Conservation (phyloP, 495 filamentous ascomycete genomes). For the Haplographium delicatum region DNA sequence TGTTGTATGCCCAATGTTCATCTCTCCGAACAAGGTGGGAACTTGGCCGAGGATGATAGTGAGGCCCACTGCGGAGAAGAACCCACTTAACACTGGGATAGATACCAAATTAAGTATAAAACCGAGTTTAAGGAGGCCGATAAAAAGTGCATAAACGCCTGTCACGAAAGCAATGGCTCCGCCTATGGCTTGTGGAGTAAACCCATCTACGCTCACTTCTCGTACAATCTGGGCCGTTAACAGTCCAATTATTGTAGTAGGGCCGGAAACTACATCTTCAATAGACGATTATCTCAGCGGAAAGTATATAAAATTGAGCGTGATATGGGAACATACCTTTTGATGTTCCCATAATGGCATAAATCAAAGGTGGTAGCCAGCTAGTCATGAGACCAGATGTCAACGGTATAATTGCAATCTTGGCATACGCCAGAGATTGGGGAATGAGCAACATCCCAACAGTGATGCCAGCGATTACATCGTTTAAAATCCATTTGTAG, state of each 20-base stretch:
- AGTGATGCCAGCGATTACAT: slow-evolving; percentile 45
- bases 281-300: slow-evolving; percentile 39
- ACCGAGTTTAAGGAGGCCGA: slow-evolving; percentile 46
- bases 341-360: slow-evolving; percentile 50
- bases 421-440: slow-evolving; percentile 45
- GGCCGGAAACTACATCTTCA: too few relatives aligned
- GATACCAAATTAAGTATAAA: slow-evolving; percentile 49
- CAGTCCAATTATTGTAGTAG: slow-evolving; percentile 47
- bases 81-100: slow-evolving; percentile 43
- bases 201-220: slow-evolving; percentile 32
- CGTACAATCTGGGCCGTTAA: slow-evolving; percentile 43
- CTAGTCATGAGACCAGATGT: slow-evolving; percentile 47
- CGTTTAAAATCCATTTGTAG: slow-evolving; percentile 42
- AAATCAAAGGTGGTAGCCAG: slow-evolving; percentile 46
- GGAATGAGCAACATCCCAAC: slow-evolving; percentile 48
- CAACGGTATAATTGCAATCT: slow-evolving; percentile 47
- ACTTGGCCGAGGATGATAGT: slow-evolving; percentile 45
- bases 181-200: slow-evolving; percentile 37
- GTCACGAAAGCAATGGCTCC: slow-evolving; percentile 44
- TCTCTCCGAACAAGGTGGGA: slow-evolving; percentile 38
- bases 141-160: slow-evolving; percentile 42
- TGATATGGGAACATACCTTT: slow-evolving; percentile 36
- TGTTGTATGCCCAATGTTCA: slow-evolving; percentile 31
- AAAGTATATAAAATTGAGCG: not conserved
- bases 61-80: slow-evolving; percentile 45